Conservation (phyloP, 1,139 yeast genomes). For the Taphrina populina region DNA sequence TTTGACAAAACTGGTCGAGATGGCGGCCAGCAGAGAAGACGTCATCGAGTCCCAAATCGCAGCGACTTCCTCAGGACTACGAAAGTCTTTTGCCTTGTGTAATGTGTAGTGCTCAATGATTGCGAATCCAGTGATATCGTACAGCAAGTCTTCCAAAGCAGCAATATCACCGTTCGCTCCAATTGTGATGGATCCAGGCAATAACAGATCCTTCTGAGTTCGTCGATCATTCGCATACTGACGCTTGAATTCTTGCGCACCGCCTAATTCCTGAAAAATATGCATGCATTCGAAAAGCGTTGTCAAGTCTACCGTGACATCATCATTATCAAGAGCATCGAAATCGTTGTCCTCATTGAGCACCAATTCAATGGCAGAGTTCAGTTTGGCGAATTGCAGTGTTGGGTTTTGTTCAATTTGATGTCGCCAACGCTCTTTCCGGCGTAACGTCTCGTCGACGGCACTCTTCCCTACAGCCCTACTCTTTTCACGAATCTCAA, state of each 20-base stretch:
- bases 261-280: slow-evolving; percentile 74
- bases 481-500: slow-evolving; percentile 59
- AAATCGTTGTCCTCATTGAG: slow-evolving; percentile 49
- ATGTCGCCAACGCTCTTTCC: slow-evolving; percentile 60
- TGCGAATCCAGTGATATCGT: slow-evolving; percentile 72
- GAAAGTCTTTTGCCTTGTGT: slow-evolving; percentile 52
- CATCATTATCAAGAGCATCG: slow-evolving; percentile 52
- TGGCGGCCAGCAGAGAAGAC: slow-evolving; percentile 41
- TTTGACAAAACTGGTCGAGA: slow-evolving; percentile 41
- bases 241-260: slow-evolving; percentile 58
- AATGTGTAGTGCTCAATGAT: slow-evolving; percentile 70
- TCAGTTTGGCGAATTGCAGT: slow-evolving; percentile 64
- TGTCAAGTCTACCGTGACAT: slow-evolving; percentile 57
- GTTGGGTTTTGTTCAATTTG: slow-evolving; percentile 49
- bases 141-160: slow-evolving; percentile 56
- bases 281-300: slow-evolving; percentile 79
- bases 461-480: slow-evolving; percentile 60
- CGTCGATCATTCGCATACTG: slow-evolving; percentile 72
- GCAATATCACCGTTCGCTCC: slow-evolving; percentile 39
- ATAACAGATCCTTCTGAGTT: slow-evolving; percentile 69
- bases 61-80: slow-evolving; percentile 53
- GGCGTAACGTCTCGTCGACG: slow-evolving; percentile 55
- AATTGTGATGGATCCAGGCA: slow-evolving; percentile 50
- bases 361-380: slow-evolving; percentile 80
- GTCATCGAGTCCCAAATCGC: slow-evolving; percentile 75